Base-by-base conservation (phyloP, 345 rosid species). In the Rhodamnia argentea region DNA sequence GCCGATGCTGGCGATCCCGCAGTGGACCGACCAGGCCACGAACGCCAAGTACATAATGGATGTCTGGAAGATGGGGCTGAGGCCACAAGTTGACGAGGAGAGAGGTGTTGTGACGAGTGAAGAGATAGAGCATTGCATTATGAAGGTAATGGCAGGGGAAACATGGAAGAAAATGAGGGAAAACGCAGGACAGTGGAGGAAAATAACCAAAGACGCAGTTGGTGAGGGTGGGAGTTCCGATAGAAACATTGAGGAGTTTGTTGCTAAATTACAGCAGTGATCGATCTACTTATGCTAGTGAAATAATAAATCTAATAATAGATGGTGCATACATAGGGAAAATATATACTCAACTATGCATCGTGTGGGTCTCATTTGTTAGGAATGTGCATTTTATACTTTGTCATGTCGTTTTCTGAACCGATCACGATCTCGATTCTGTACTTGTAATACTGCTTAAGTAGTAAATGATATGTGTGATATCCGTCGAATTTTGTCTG, bases 1-100 rank as follows among this genome's bases (percentile, higher is more conserved):
- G 20, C 74, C 74, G 16, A 60, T 60, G 74, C 22, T 60, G 74
- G 74, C 40, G 20, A 60, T 60, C 74, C 74, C 74, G 4, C 40
- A 60, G 16, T 60, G 74, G 74, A 60, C 74, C 7, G 40, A 60
- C 20, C 52, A n/a, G 51, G 32, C 85, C 88, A 87, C 86, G 12
- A 89, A 88, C 6, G 89, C 91, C 10, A 89, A 88, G 86, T 55
- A 23, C n/a, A 58, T 89, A 10, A 87, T 15, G 12, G 91, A 89
- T 60, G 87, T 89, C 13, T 89, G 89, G 89, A 52, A 78, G 32
- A 59, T 55, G 20, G 91, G 89, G 9, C 42, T 88, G 24, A 47
- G 74, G 51, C 88, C 51, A n/a, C 58, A 13, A 53, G 24, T 14
- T 10, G 86, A 87, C 11, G 40, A 60, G 40, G 88, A 86, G n/a